These are phyloP conservation scores for Diaporthe batatas DNA, from an alignment of 2,329 filamentous ascomycete genomes.

Conservation along the genomic window DNA sequence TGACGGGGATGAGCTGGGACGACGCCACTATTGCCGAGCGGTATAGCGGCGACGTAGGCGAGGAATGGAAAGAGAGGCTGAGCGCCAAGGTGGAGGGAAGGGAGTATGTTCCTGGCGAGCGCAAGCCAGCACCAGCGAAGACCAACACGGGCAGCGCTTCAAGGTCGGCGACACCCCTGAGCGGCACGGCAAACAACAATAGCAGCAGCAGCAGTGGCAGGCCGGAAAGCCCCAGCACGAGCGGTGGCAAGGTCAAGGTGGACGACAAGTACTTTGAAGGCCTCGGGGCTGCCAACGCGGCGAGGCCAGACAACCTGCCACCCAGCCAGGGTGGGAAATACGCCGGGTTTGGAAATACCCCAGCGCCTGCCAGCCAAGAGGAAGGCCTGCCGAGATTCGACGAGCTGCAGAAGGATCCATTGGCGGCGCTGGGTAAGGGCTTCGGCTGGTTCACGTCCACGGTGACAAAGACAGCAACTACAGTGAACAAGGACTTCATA, in stretches of 20 bases:
- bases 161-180: slow-evolving; percentile 48
- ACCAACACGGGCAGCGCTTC: slow-evolving; percentile 38
- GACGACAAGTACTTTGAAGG: slow-evolving; percentile 93
- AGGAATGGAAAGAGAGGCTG: slow-evolving; percentile 94
- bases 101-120: slow-evolving; percentile 84
- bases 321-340: slow-evolving; percentile 96
- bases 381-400: slow-evolving; percentile 76
- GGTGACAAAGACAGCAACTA: slow-evolving; percentile 91
- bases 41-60: slow-evolving; percentile 89
- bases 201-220: slow-evolving; percentile 51
- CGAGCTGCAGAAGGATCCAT: slow-evolving; percentile 90
- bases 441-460: slow-evolving; percentile 95
- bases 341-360: slow-evolving; percentile 86
- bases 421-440: slow-evolving; percentile 89
- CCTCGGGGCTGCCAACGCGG: slow-evolving; percentile 86
- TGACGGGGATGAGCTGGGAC: slow-evolving; percentile 81
- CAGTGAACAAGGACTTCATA: slow-evolving; percentile 90
- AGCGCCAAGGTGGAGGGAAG: slow-evolving; percentile 88
- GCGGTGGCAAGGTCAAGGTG: slow-evolving; percentile 68
- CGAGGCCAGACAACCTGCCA: slow-evolving; percentile 78
- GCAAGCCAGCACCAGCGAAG: slow-evolving; percentile 56
- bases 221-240: slow-evolving; percentile 53
- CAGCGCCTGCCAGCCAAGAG: slow-evolving; percentile 62
- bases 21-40: slow-evolving; percentile 90
- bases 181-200: slow-evolving; percentile 51